A percentile compares a stretch with the other conserved stretches of the same genome.
Conservation (phyloP, 495 filamentous ascomycete genomes). For the Glonium stellatum region DNA sequence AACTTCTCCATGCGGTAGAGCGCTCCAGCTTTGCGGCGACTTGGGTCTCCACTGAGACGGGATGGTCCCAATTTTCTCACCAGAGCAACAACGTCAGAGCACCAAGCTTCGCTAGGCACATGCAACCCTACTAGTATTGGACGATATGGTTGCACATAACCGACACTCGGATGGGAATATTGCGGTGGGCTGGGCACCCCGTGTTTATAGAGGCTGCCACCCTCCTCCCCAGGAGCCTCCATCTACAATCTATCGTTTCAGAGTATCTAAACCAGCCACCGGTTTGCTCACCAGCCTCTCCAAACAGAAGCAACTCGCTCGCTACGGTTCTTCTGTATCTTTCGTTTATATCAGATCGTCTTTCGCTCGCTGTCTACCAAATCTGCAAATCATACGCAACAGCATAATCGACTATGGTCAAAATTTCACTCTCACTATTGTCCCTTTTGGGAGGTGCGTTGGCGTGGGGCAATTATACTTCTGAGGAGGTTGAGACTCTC, state of each 20-base stretch:
- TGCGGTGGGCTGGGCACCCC: neutral
- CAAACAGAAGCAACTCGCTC: constrained; percentile 25
- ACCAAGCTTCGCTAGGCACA: constrained; percentile 25
- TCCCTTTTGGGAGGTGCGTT: constrained; percentile 19
- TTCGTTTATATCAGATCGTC: constrained; percentile 26
- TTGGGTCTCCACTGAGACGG: constrained; percentile 21
- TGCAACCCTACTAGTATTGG: constrained; percentile 19
- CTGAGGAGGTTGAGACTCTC: neutral
- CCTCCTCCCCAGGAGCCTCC: constrained; percentile 12
- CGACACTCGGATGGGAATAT: constrained; percentile 13
- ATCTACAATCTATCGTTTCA: constrained; percentile 7
- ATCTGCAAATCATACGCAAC: constrained; percentile 2
- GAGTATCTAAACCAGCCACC: constrained; percentile 12
- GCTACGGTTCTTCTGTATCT: constrained; percentile 27
- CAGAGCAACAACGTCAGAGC: neutral
- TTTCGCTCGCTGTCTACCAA: constrained; percentile 5
- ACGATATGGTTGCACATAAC: constrained; percentile 2
- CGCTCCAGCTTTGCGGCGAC: neutral
- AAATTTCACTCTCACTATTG: constrained; percentile 13
- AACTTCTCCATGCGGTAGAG: constrained; percentile 9
- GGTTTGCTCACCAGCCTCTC: constrained; percentile 19
- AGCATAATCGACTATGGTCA: constrained; percentile 15
- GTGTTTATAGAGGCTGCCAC: constrained; percentile 15
- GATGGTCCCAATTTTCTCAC: neutral
- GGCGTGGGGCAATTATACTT: constrained; percentile 4